Evolutionary conservation across 768 basidiomycete genomes (phyloP).

Genomic region (Candolleomyces aberdarensis): DNA sequence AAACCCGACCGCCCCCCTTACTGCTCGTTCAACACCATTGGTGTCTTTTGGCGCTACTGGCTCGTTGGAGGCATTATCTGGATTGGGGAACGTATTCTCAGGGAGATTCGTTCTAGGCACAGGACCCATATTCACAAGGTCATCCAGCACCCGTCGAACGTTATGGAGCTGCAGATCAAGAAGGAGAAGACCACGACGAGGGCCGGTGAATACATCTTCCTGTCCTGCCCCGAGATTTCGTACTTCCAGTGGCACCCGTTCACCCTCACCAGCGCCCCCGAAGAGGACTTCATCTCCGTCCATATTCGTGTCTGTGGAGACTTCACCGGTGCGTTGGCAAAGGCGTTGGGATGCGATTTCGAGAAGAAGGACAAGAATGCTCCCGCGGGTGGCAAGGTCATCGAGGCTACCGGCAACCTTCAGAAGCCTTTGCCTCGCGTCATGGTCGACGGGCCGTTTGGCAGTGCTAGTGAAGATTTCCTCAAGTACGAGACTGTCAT

Average conservation of each 20-base stretch:
- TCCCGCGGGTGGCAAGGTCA: slow-evolving; percentile 52
- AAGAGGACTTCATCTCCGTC: slow-evolving; percentile 92
- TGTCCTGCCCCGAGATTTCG: slow-evolving; percentile 86
- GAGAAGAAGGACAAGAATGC: slow-evolving; percentile 48
- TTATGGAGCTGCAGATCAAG: slow-evolving; percentile 96
- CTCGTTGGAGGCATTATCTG: slow-evolving; percentile 82
- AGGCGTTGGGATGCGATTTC: slow-evolving; percentile 83
- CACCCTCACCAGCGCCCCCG: slow-evolving; percentile 91
- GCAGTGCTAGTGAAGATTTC: slow-evolving; percentile 88
- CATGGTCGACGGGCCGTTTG: slow-evolving; percentile 97
- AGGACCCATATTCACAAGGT: slow-evolving; percentile 92
- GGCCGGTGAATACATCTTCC: slow-evolving; percentile 92
- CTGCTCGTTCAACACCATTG: slow-evolving; percentile 82
- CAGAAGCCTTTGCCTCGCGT: slow-evolving; percentile 81
- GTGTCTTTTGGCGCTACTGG: slow-evolving; percentile 98
- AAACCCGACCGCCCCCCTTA: slow-evolving; percentile 84
- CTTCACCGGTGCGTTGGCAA: slow-evolving; percentile 81
- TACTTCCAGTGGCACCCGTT: slow-evolving; percentile 99
- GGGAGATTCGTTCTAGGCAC: slow-evolving; percentile 89
- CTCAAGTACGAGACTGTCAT: slow-evolving; percentile 86
- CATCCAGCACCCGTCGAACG: slow-evolving; percentile 92
- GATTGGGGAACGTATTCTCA: slow-evolving; percentile 84
- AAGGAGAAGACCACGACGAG: slow-evolving; percentile 84
- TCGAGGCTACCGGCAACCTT: slow-evolving; percentile 57
- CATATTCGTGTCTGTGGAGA: slow-evolving; percentile 93